A percentile compares a stretch with the other conserved stretches of the same genome.
Evolutionary conservation across 331 rosid genomes (phyloP).

Genomic region (Phaseolus coccineus): DNA sequence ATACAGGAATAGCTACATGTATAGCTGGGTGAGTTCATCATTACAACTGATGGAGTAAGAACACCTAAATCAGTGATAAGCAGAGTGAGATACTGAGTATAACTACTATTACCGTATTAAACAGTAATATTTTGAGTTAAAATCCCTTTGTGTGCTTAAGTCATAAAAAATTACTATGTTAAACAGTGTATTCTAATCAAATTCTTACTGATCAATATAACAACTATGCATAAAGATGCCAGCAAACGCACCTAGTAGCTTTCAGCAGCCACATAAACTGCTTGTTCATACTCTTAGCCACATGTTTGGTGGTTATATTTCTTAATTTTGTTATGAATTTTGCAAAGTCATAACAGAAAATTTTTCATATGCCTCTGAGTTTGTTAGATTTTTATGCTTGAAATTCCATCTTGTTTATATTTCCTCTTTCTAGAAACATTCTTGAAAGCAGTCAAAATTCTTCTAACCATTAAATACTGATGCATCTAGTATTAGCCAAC

Average conservation of each 20-base stretch:
- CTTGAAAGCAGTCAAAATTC: too few species aligned
- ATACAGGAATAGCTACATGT: constrained; percentile 54
- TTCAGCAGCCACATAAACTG: constrained; percentile 81
- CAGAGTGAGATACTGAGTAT: constrained; percentile 87
- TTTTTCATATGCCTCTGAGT: too few species aligned
- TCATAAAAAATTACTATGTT: neutral
- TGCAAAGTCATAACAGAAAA: too few species aligned
- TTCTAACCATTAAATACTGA: too few species aligned
- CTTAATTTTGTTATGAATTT: too few species aligned
- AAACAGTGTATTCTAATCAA: neutral
- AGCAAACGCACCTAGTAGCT: constrained; percentile 77
- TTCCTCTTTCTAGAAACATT: too few species aligned
- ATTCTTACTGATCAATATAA: neutral
- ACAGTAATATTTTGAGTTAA: neutral
- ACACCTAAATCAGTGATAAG: constrained; percentile 96
- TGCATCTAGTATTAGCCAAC: too few species aligned
- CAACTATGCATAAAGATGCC: constrained; percentile 23
- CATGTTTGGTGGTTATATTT: too few species aligned
- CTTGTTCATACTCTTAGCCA: too few species aligned
- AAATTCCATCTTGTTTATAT: too few species aligned
- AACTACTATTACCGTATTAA: constrained; percentile 11
- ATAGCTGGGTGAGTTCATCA: constrained; percentile 96
- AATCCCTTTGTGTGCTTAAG: neutral
- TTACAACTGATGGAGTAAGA: constrained; percentile 93
- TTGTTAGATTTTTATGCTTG: too few species aligned